Conservation (phyloP, 495 filamentous ascomycete genomes). For the Podospora australis region DNA sequence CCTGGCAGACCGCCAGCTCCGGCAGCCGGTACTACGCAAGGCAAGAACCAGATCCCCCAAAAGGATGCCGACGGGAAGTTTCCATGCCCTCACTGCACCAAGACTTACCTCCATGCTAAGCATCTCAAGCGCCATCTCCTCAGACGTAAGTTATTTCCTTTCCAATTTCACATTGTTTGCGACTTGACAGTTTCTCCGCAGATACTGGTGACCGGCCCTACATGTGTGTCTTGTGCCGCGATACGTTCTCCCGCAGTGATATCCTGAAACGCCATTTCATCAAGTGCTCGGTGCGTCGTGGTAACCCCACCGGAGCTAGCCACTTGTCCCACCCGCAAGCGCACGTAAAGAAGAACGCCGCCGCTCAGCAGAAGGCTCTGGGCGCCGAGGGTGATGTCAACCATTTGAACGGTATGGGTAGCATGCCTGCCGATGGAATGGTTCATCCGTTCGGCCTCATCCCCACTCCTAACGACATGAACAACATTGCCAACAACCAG, state of each 20-base stretch:
- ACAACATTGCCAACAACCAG: slow-evolving; percentile 46
- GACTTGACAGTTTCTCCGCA: slow-evolving; percentile 32
- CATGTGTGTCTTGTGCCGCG: slow-evolving; percentile 91
- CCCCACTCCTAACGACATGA: slow-evolving; percentile 39
- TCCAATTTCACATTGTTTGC: slow-evolving; percentile 11
- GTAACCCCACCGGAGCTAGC: slow-evolving; percentile 85
- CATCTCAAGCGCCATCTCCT: slow-evolving; percentile 94
- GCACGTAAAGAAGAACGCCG: slow-evolving; percentile 68
- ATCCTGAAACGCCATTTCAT: slow-evolving; percentile 98
- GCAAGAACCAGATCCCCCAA: slow-evolving; percentile 74
- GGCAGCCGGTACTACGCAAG: slow-evolving; percentile 51
- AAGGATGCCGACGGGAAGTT: slow-evolving; percentile 97
- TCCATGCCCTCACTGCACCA: slow-evolving; percentile 93
- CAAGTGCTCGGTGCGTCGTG: slow-evolving; percentile 91
- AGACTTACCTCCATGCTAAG: slow-evolving; percentile 95
- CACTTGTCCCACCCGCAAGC: slow-evolving; percentile 89
- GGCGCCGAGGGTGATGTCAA: slow-evolving; percentile 40
- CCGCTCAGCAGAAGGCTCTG: slow-evolving; percentile 51
- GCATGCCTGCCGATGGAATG: slow-evolving; percentile 45
- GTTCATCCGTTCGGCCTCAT: slow-evolving; percentile 45
- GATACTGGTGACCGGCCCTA: slow-evolving; percentile 96
- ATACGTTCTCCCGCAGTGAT: slow-evolving; percentile 97
- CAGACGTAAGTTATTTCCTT: slow-evolving; percentile 65
- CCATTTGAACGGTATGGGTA: slow-evolving; percentile 48
- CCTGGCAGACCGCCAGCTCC: slow-evolving; percentile 68